Evolutionary conservation across 106 monocot species (phyloP), one percentile per base, ranked within the genome.

Genomic region (Narthecium ossifragum): DNA sequence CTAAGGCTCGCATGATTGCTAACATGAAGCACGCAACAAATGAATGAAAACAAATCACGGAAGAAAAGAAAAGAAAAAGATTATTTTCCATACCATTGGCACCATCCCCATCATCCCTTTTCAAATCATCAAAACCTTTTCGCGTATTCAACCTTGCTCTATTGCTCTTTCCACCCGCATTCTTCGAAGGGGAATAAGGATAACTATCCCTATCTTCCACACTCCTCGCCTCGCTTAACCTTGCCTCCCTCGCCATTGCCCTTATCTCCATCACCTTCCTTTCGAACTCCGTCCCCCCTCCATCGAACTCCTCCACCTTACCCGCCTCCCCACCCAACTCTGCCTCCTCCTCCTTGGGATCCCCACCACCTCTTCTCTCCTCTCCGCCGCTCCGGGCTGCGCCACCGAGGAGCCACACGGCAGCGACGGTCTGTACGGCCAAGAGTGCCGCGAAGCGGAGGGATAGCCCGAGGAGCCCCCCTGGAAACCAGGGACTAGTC

Each of bases 171-270:
- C 39, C 53, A 55, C 29, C 20, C 0, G 9, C 33, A 54, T 64
- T 36, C 37, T 34, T 34, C 4, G 17, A 36, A 18, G 33, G 8
- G 24, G 33, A 34, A 24, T 31, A 52, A 31, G 41, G 52, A 15
- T 23, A 31, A 41, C 14, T 38, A 49, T 7, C 32, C 26, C 31
- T 49, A 8, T 24, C 40, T 76, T 70, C 46, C 29, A 31, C 46
- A 48, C 14, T 25, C 12, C 45, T 26, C 59, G 13, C 43, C 14
- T 18, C 48, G 31, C 45, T n/a, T 5, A 20, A 36, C 59, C 68
- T 65, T 0, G 64, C 69, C 65, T 63, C 75, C 67, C 38, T 67
- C 24, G 63, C 80, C 75, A 75, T 75, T 23, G 37, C 57, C 46
- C 70, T 39, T 23, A 80, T 80, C 64, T 60, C 58, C 60, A 5